These are phyloP conservation scores for Colletotrichum coccodes DNA, from an alignment of 2,329 filamentous ascomycete species.

Conservation along the genomic window DNA sequence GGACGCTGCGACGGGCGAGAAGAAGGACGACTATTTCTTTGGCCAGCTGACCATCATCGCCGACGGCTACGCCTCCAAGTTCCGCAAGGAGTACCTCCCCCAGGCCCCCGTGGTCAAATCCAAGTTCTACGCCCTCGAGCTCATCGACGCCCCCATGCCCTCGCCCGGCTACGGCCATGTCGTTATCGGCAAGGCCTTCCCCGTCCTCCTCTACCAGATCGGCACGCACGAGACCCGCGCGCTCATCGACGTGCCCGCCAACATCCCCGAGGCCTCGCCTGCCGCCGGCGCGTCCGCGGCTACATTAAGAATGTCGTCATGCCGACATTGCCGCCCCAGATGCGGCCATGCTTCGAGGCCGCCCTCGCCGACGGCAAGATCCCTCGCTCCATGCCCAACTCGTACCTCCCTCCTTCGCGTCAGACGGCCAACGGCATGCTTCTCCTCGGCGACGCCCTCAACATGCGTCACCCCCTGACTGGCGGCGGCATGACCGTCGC, in stretches of 20 bases:
- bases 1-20: constrained; percentile 64
- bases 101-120: constrained; percentile 77
- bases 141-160: constrained; percentile 87
- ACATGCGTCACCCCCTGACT: constrained; percentile 99
- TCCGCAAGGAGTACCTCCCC: constrained; percentile 81
- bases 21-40: constrained; percentile 82
- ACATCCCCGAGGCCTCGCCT: constrained; percentile 77
- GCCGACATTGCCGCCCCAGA: constrained; percentile 76
- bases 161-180: constrained; percentile 85
- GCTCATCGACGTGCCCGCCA: constrained; percentile 86
- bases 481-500: constrained; percentile 98
- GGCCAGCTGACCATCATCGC: constrained; percentile 88
- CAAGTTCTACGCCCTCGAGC: constrained; percentile 93
- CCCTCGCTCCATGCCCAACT: constrained; percentile 91
- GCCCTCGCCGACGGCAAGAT: constrained; percentile 84
- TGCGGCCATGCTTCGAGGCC: constrained; percentile 78
- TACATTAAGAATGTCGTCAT: constrained; percentile 85
- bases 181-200: constrained; percentile 78
- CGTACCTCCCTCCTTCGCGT: constrained; percentile 81
- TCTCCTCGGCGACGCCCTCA: constrained; percentile 92
- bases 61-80: constrained; percentile 93
- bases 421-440: constrained; percentile 73
- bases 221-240: constrained; percentile 93
- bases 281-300: constrained; percentile 81
- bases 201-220: constrained; percentile 95